phyloP scores from a whole-genome alignment of 1,284 basidiomycete species.

The Rhodofomes roseus region DNA sequence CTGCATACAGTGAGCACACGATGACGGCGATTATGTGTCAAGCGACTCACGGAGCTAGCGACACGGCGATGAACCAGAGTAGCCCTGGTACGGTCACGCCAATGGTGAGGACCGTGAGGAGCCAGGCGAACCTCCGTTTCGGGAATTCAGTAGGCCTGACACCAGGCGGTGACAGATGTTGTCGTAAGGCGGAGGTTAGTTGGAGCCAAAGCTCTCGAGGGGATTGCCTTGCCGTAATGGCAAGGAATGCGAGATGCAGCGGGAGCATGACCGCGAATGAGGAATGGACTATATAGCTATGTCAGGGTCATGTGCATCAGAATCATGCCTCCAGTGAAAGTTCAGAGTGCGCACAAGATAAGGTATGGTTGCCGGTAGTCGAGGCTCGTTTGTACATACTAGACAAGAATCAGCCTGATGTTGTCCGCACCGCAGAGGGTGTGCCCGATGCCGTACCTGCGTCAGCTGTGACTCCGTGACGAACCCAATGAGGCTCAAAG shows the following conservation, averaged over 20 bases:
- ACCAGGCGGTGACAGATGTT: conserved; percentile 43
- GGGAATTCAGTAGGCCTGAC: conserved; percentile 37
- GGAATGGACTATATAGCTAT: conserved; percentile 75
- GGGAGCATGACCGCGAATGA: conserved; percentile 68
- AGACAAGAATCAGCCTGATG: conserved; percentile 6
- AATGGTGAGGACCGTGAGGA: conserved; percentile 48
- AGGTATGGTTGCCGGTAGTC: conserved; percentile 75
- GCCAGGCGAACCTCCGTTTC: conserved; percentile 36
- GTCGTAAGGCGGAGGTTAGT: conserved; percentile 46
- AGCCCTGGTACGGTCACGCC: conserved; percentile 61
- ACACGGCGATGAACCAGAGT: conserved; percentile 71
- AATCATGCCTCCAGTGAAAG: not conserved
- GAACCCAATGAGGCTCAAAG: conserved; percentile 54
- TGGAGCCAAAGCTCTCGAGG: conserved; percentile 43
- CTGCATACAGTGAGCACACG: conserved; percentile 32
- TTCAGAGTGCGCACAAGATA: conserved; percentile 56
- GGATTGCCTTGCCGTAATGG: conserved; percentile 42
- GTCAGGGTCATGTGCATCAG: not conserved
- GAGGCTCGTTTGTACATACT: conserved; percentile 74
- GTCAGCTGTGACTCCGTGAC: conserved; percentile 68
- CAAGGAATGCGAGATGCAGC: conserved; percentile 63
- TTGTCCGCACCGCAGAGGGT: not conserved
- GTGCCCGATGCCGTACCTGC: conserved; percentile 43
- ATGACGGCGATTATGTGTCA: conserved; percentile 2
- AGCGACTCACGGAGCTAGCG: conserved; percentile 70